phyloP scores from a whole-genome alignment of 2,329 filamentous ascomycete genomes.

The Hymenoscyphus occultus region DNA sequence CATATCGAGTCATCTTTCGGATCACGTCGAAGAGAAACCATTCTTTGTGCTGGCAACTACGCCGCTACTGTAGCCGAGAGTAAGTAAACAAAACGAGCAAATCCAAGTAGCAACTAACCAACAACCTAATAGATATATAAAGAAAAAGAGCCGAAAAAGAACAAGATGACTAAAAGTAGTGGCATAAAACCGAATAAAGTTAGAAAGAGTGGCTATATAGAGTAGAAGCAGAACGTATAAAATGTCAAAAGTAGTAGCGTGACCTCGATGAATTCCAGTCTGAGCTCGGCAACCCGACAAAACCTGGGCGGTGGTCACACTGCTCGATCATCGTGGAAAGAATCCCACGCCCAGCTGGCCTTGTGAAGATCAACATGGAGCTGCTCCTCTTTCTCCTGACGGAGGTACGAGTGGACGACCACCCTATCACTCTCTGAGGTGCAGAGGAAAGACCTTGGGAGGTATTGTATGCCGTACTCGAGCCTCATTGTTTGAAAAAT shows the following conservation, averaged over 20 bases:
- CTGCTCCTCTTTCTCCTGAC: not conserved
- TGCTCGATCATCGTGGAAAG: not conserved
- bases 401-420: no score
- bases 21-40: no score
- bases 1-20: not conserved
- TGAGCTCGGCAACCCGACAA: not conserved
- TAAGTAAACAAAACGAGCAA: not conserved
- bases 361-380: not conserved
- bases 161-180: no score
- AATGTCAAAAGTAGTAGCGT: not conserved
- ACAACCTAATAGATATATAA: no score
- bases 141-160: no score
- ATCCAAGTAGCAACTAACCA: not conserved
- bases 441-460: no score
- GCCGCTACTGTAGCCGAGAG: not conserved
- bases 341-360: not conserved
- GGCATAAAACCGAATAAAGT: no score
- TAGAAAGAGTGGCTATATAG: not conserved
- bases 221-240: not conserved
- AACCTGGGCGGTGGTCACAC: not conserved
- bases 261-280: conserved; percentile 1
- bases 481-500: no score
- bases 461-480: no score
- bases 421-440: no score
- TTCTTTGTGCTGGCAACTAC: no score